Percentiles rank a stretch among this genome's conserved stretches.
Evolutionary conservation across 139 green algal genomes (phyloP).

Genomic region (Desmodesmus armatus): DNA sequence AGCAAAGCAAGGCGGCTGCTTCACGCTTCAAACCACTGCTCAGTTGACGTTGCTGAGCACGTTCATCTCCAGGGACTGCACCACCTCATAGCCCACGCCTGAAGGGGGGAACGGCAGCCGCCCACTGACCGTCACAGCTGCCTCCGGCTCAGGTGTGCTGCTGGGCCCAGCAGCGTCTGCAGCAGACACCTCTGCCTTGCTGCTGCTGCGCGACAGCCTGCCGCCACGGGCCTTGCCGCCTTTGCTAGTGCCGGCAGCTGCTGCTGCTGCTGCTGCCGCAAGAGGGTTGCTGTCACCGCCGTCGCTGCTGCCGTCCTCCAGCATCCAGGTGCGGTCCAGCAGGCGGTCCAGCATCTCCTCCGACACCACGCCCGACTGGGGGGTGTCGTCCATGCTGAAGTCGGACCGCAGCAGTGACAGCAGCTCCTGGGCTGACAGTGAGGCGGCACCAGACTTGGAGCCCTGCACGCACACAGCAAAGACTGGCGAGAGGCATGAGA

Average conservation of each 20-base stretch:
- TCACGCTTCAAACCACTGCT: neutral
- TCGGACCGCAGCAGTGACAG: slow-evolving; percentile 78
- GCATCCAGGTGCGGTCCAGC: slow-evolving; percentile 69
- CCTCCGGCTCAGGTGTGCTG: neutral
- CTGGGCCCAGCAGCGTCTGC: neutral
- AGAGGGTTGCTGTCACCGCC: neutral
- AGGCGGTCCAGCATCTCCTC: slow-evolving; percentile 76
- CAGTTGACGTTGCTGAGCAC: slow-evolving; percentile 48
- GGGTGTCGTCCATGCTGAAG: slow-evolving; percentile 63
- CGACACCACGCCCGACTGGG: slow-evolving; percentile 77
- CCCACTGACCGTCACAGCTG: neutral
- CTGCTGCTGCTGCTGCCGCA: neutral
- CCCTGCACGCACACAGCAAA: neutral
- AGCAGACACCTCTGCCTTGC: neutral
- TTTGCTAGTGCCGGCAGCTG: neutral
- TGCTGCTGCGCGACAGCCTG: neutral
- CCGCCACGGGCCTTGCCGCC: neutral
- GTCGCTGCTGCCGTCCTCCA: neutral
- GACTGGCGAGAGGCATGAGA: neutral
- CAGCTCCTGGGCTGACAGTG: slow-evolving; percentile 81
- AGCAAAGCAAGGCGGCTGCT: neutral
- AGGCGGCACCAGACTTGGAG: neutral
- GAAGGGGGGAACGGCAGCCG: slow-evolving; percentile 65
- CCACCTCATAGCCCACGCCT: slow-evolving; percentile 74
- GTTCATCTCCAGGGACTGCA: slow-evolving; percentile 46